These are phyloP conservation scores for Lantana camara DNA, from an alignment of 257 asterid genomes.

Conservation along the genomic window DNA sequence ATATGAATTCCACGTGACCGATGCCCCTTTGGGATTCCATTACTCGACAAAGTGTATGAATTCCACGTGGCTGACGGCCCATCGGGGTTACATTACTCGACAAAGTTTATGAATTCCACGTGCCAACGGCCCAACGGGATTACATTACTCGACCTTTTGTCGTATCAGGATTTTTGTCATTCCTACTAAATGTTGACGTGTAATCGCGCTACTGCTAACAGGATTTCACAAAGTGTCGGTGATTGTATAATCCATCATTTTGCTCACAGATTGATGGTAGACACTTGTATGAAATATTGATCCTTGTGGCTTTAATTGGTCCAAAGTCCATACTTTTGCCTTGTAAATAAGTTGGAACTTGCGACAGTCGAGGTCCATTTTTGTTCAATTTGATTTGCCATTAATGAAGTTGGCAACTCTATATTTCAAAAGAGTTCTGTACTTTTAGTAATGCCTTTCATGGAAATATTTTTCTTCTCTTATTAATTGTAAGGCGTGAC, in stretches of 20 bases:
- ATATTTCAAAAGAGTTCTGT: slow-evolving; percentile 15
- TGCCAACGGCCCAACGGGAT: not conserved
- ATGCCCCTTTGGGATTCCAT: not conserved
- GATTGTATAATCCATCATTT: slow-evolving; percentile 15
- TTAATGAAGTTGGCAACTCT: slow-evolving; percentile 1
- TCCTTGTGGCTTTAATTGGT: not conserved
- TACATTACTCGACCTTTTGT: not conserved
- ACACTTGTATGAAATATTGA: slow-evolving; percentile 4
- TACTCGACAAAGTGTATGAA: no score
- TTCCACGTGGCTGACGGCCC: not conserved
- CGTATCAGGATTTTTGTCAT: not conserved
- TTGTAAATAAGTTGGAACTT: slow-evolving; percentile 5
- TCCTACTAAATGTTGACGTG: not conserved
- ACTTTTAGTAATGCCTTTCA: not conserved
- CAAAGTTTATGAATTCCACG: no score
- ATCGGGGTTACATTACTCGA: not conserved
- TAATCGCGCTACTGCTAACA: not conserved
- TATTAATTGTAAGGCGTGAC: no score
- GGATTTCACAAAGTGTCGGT: not conserved
- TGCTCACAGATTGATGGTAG: not conserved
- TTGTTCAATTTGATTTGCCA: slow-evolving; percentile 9
- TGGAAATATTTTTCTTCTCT: not conserved
- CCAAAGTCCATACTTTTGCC: not conserved
- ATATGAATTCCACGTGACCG: not conserved
- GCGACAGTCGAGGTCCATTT: slow-evolving; percentile 7